Base-by-base conservation (phyloP, 169 alveolate genomes). In the Plasmodium inui region DNA sequence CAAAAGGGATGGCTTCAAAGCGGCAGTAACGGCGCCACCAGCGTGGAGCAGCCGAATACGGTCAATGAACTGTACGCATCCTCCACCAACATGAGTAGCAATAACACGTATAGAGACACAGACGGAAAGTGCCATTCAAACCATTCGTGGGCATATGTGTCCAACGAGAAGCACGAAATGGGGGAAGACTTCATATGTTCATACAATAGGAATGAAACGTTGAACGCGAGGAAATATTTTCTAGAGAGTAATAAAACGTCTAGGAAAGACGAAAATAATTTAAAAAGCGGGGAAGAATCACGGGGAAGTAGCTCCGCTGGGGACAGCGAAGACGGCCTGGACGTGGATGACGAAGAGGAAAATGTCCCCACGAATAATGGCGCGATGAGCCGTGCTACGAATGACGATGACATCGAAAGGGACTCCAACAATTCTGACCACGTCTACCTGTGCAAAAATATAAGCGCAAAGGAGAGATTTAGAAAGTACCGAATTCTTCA, bases 401-500 rank as follows among this genome's bases (percentile, higher is more conserved):
- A 41, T 37, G 57, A 76, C 0, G 83, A 76, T 0, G 30, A 19
- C 46, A 55, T 88, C n/a, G 94, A 89, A 19, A 70, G 28, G 50
- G 91, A 89, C 70, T 61, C 67, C 1, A 80, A 80, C 44, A 57
- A 81, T 22, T 57, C 46, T 7, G 94, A 89, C 32, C 34, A 80
- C 72, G 61, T 89, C 7, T 89, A 89, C 37, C 50, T 89, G 74
- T 28, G 78, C 72, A 78, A 80, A 80, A 61, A 89, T 19, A 81
- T 89, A 41, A 79, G 84, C 32, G 94, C 98, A 14, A 96, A 96
- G 90, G 98, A 96, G 46, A 94, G 99, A 83, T 98, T 98, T 89
- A 96, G 93, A 30, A 97, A 96, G 92, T 98, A 98, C 96, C 92
- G 99, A 90, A 98, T 98, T 22, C 91, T 98, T 39, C 97, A 97